A percentile compares a stretch with the other conserved stretches of the same genome.
phyloP scores from a whole-genome alignment of 2,329 filamentous ascomycete genomes.

The Rhynchosporium graminicola region DNA sequence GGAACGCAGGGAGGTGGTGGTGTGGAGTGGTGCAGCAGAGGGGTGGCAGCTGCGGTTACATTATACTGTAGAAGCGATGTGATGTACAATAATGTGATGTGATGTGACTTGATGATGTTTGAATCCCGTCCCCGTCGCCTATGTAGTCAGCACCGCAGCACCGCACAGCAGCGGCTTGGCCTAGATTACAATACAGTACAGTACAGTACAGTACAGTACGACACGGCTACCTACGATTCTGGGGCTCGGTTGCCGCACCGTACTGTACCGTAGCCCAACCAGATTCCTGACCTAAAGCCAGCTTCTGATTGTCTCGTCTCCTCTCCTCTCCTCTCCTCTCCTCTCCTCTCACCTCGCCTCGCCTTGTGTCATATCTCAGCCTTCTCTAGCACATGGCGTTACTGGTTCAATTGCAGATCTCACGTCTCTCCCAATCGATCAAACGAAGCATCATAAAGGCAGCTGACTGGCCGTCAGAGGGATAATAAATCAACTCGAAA shows the following conservation, averaged over 20 bases:
- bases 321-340: neutral
- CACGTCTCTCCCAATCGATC: slow-evolving; percentile 7
- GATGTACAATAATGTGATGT: neutral
- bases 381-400: slow-evolving; percentile 4
- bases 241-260: no score
- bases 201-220: no score
- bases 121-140: slow-evolving; percentile 2
- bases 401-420: neutral
- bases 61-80: neutral
- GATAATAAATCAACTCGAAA: neutral
- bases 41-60: neutral
- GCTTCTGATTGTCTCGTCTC: neutral
- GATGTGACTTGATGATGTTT: slow-evolving; percentile 8
- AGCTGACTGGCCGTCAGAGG: slow-evolving; percentile 7
- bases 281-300: neutral
- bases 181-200: neutral
- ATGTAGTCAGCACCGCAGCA: neutral
- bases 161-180: neutral
- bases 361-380: neutral
- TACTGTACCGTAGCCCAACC: neutral
- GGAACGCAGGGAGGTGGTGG: neutral
- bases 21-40: neutral
- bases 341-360: neutral
- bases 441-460: neutral
- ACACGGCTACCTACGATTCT: no score